phyloP scores from a whole-genome alignment of 768 basidiomycete species.

The Macrocybe gigantea region DNA sequence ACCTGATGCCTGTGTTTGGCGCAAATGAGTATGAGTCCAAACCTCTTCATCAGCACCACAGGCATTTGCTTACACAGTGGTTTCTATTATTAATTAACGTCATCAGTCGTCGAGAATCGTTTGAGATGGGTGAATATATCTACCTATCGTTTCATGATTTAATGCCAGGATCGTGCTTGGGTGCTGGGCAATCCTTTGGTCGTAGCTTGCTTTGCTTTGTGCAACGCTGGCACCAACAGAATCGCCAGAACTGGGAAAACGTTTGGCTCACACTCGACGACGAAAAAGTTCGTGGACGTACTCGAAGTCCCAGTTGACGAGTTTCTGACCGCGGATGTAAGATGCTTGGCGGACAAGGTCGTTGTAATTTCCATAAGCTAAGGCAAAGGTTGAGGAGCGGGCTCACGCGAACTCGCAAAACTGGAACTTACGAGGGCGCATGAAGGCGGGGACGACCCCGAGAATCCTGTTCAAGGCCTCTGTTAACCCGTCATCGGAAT shows the following conservation, averaged over 20 bases:
- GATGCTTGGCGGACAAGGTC: conserved; percentile 37
- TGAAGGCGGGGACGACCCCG: conserved; percentile 38
- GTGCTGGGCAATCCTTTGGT: conserved; percentile 13
- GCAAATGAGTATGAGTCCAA: not conserved
- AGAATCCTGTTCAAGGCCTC: conserved; percentile 36
- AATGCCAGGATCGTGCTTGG: conserved; percentile 28
- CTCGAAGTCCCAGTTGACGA: conserved; percentile 32
- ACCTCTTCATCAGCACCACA: no score
- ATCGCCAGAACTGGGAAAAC: conserved; percentile 27
- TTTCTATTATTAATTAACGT: conserved; percentile 7
- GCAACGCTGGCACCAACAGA: conserved; percentile 23
- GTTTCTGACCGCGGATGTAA: conserved; percentile 24
- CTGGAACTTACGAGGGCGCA: conserved; percentile 35
- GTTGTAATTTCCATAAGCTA: conserved; percentile 42
- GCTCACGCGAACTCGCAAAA: not conserved
- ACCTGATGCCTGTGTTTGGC: conserved; percentile 18
- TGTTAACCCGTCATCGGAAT: conserved; percentile 10
- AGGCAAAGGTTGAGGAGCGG: not conserved
- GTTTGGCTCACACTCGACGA: not conserved
- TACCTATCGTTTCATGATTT: conserved; percentile 28
- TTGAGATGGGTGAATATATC: not conserved
- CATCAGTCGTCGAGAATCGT: not conserved
- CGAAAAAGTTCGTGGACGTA: no score
- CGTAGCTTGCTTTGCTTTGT: conserved; percentile 21
- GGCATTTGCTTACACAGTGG: conserved; percentile 13